Evolutionary conservation across 805 yeast species (phyloP).

Genomic region (Dipodascus albidus): DNA sequence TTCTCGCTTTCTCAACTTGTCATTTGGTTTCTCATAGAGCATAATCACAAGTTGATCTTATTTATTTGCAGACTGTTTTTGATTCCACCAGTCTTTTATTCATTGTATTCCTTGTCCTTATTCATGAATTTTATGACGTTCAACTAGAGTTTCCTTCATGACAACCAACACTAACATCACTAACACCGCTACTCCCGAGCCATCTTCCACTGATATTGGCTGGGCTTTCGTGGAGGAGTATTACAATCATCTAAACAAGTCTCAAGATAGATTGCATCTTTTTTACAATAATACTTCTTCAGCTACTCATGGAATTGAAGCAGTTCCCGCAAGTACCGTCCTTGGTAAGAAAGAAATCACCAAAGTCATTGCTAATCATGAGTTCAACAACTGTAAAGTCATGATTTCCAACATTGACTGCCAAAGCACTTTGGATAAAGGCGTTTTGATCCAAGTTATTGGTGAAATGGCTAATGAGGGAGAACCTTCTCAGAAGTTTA

Average conservation of each 20-base stretch:
- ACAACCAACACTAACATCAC: background rate
- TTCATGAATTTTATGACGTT: background rate
- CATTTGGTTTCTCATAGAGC: background rate
- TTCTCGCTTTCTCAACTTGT: background rate
- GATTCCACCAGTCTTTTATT: background rate
- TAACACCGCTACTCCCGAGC: background rate
- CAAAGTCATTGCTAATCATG: conserved; percentile 20
- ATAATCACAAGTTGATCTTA: background rate
- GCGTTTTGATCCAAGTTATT: conserved; percentile 28
- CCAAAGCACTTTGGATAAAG: conserved; percentile 23
- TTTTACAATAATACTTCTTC: conserved; percentile 27
- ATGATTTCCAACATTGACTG: conserved; percentile 27
- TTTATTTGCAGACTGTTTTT: background rate
- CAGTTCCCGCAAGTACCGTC: conserved; percentile 18
- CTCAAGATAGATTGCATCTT: conserved; percentile 23
- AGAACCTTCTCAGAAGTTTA: conserved; percentile 26
- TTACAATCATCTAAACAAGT: conserved; percentile 25
- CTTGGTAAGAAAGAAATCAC: conserved; percentile 25
- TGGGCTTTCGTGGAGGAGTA: conserved; percentile 31
- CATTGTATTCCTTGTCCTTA: background rate
- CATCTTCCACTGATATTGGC: conserved; percentile 20
- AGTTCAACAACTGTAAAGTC: conserved; percentile 26
- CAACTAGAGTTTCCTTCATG: background rate
- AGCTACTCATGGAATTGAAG: conserved; percentile 29
- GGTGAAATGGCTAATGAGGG: conserved; percentile 30